Conservation (phyloP, 73 alveolate species). For the Tetrahymena borealis region DNA sequence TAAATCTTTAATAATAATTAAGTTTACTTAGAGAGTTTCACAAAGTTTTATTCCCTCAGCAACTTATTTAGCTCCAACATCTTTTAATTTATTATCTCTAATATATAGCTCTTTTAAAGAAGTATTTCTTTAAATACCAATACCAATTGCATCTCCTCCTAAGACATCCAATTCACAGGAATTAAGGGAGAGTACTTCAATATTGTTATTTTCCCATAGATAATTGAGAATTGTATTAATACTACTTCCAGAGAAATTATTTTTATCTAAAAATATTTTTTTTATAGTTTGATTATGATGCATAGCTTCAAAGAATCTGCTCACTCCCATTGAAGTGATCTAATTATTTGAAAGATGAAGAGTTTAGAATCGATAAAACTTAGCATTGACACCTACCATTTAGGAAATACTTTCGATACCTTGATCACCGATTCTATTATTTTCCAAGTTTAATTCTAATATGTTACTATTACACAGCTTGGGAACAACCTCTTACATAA, state of each 20-base stretch:
- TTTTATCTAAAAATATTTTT: conserved; percentile 19
- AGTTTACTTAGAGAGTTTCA: background rate
- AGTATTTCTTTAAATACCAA: conserved; percentile 28
- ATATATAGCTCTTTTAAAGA: background rate
- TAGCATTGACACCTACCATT: background rate
- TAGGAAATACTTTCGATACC: conserved; percentile 35
- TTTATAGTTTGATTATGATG: conserved; percentile 2
- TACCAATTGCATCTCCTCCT: conserved; percentile 26
- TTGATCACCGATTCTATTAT: conserved; percentile 41
- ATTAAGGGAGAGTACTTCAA: conserved; percentile 8
- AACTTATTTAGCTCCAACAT: conserved; percentile 32
- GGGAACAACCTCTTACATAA: conserved; percentile 30
- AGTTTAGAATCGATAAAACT: background rate
- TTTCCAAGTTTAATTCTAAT: conserved; percentile 32
- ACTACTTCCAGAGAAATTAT: conserved; percentile 22
- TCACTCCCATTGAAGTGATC: conserved; percentile 3
- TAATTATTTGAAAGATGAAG: conserved; percentile 17
- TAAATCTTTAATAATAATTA: background rate
- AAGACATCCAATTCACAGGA: conserved; percentile 29
- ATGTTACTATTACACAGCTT: conserved; percentile 16
- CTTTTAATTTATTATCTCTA: conserved; percentile 20
- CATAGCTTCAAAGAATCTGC: conserved; percentile 23
- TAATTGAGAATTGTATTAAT: background rate
- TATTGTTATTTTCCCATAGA: background rate
- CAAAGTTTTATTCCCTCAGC: conserved; percentile 18